Evolutionary conservation across 179 eudicot genomes (phyloP).

Genomic region (Spergularia azorica): DNA sequence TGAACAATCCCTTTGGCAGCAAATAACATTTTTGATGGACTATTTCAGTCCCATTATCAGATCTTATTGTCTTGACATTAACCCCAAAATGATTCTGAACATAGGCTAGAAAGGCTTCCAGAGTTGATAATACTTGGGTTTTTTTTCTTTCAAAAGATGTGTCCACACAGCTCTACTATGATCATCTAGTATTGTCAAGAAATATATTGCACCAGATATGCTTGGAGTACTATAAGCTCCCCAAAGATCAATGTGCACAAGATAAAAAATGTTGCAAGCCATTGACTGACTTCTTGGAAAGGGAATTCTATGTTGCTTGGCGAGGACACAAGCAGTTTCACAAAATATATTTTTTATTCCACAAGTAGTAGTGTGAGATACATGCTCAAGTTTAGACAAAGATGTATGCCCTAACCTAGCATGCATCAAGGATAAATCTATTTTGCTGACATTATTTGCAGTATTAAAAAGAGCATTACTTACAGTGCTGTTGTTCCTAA

Average conservation of each 20-base stretch:
- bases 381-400: neutral
- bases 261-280: too few relatives aligned
- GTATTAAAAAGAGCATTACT: neutral
- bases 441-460: too few relatives aligned
- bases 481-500: neutral
- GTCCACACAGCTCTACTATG: neutral
- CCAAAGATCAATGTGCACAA: neutral
- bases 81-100: too few relatives aligned
- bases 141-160: too few relatives aligned
- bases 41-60: neutral
- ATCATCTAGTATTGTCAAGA: neutral
- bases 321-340: neutral
- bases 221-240: neutral
- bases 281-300: neutral
- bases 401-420: neutral
- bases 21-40: neutral
- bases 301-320: slow-evolving; percentile 1
- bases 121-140: neutral
- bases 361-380: neutral
- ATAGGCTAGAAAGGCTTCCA: too few relatives aligned
- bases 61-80: neutral
- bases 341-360: neutral
- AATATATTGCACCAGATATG: neutral
- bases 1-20: neutral
- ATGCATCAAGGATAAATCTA: neutral